Evolutionary conservation across 2,329 filamentous ascomycete species (phyloP), one percentile per base, ranked within the genome.

Genomic region (Alternaria incomplexa): DNA sequence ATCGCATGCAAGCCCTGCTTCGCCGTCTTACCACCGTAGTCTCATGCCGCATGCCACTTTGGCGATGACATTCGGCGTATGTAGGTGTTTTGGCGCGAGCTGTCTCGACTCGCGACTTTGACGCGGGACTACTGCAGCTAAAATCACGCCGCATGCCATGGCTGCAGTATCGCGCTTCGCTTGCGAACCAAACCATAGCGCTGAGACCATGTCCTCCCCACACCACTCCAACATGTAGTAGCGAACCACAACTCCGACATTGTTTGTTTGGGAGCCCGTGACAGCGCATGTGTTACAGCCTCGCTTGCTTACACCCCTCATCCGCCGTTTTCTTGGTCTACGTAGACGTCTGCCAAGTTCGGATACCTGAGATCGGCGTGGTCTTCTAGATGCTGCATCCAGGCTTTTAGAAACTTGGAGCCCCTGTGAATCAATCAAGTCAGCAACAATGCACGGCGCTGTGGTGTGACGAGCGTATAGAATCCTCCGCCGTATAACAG

Each of bases 351-450:
- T 20, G 79, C 77, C 26, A 89, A 75, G 76, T 96, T 91, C 4
- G 95, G 93, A 81, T 97, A 98, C 75, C 96, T 86, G 70, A 98
- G 82, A 81, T 98, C 95, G 8, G 93, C 91, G 73, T 97, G 85
- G 67, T 97, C 93, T 80, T 98, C 95, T 28, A 98, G 84, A 78
- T 91, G 95, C 10, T 86, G 87, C 92, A 97, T 97, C 96, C 95
- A 98, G 65, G 86, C 86, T 80, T 93, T 93, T 65, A 98, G 85
- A 77, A 97, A 98, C 62, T 85, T 85, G 80, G 92, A 93, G 23
- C 94, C 94, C 81, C 93, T 97, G 70, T 15, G 47, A 4, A 43
- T 36, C 32, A 22, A 61, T 48, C 58, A 64, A 57, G 62, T 73
- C 61, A 73, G 70, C 57, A 44, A 55, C 59, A 43, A 26, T 58